Base-by-base conservation (phyloP, 441 rosid species). In the Populus tomentosa region DNA sequence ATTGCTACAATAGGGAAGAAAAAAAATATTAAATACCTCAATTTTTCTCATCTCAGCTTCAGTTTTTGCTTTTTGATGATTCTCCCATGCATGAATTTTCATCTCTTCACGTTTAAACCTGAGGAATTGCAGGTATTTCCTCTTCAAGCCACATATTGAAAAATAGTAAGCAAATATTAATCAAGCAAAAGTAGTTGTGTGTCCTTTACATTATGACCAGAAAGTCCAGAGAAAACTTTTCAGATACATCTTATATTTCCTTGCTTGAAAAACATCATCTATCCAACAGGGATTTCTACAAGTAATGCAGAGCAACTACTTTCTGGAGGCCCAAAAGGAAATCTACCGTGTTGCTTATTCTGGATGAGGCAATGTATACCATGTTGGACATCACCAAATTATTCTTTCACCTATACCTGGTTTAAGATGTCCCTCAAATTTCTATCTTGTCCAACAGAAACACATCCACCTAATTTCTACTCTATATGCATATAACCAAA, bases 71-170 rank as follows among this genome's bases (percentile, higher is more conserved):
- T 83, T 92, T 87, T 91, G 93, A 72, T 87, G 95, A 85, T 93
- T 90, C 81, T 94, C 97, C 98, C 97, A 92, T 70, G 96, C 97
- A 81, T 91, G 93, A 75, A 92, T 91, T 86, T 89, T 88, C 86
- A 92, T 90, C 72, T 94, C 97, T 74, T 94, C 97, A 2, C 94
- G 93, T 80, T 86, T 94, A 72, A 78, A 90, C 82, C 98, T 94
- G 79, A 30, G 40, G 46, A 73, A 67, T 63, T 61, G 33, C 67
- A 38, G 16, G 35, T 30, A 30, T 1, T 30, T 71, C 40, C 66
- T 69, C 38, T 80, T 84, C 69, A 84, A 73, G 53, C 73, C 32
- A 69, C 62, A 23, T 40, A 77, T 69, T 35, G 10, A 67, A 64
- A 70, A 30, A 71, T 70, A 36, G 30, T 11, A 61, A 66, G 71